A percentile compares a stretch with the other conserved stretches of the same genome.
phyloP scores from a whole-genome alignment of 768 basidiomycete genomes.

The Phaeotremella skinneri region DNA sequence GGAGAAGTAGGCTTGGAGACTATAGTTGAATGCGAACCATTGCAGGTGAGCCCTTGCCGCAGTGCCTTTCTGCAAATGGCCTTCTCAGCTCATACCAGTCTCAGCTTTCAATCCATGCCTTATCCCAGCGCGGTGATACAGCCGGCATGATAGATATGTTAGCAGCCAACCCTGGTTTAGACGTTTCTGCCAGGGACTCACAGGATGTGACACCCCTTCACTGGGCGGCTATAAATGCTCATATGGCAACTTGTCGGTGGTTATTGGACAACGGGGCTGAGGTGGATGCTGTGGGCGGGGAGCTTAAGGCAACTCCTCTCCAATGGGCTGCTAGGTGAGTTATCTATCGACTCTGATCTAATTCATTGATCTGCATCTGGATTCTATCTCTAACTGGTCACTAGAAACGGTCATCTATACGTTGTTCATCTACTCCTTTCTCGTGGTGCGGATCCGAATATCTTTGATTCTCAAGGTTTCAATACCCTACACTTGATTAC shows the following conservation, averaged over 20 bases:
- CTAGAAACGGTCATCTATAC: constrained; percentile 87
- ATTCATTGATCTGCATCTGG: too few relatives aligned
- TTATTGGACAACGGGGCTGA: constrained; percentile 90
- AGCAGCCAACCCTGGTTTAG: constrained; percentile 21
- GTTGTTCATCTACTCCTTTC: constrained; percentile 86
- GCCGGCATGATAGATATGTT: constrained; percentile 17
- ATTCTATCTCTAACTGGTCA: not conserved
- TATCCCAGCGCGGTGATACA: constrained; percentile 75
- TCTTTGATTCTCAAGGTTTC: constrained; percentile 90
- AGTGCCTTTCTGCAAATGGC: not conserved
- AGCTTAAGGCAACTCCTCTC: constrained; percentile 88
- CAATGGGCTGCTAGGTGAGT: constrained; percentile 85
- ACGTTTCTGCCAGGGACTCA: constrained; percentile 59
- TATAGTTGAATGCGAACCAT: constrained; percentile 8
- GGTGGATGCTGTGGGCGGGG: constrained; percentile 90
- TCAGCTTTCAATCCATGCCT: constrained; percentile 62
- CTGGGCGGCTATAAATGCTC: constrained; percentile 97
- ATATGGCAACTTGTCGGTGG: constrained; percentile 80
- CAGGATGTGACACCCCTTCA: constrained; percentile 94
- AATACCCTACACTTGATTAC: constrained; percentile 93
- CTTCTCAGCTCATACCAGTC: constrained; percentile 45
- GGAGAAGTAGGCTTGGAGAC: constrained; percentile 29
- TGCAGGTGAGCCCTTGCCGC: not conserved
- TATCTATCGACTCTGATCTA: not conserved
- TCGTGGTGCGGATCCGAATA: constrained; percentile 87